phyloP scores from a whole-genome alignment of 1,284 basidiomycete genomes.

The Leccinum subrobustum region DNA sequence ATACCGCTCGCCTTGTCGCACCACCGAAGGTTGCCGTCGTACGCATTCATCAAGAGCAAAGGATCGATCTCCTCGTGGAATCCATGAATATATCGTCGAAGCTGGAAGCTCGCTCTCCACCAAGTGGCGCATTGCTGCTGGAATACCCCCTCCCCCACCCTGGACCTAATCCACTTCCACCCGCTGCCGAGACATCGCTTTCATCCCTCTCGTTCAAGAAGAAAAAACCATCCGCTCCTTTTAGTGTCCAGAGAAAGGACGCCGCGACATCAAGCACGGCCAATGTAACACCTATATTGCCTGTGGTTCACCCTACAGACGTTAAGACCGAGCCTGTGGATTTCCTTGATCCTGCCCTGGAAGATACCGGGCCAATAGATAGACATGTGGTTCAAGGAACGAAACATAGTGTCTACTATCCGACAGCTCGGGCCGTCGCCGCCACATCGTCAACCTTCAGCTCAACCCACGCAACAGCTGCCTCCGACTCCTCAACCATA shows the following conservation, averaged over 20 bases:
- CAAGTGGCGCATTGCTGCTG: slow-evolving; percentile 46
- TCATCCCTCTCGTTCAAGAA: slow-evolving; percentile 46
- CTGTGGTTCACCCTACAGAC: too few species aligned
- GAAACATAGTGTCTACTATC: too few species aligned
- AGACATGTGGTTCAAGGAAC: too few species aligned
- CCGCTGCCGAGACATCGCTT: slow-evolving; percentile 26
- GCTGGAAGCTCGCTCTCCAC: slow-evolving; percentile 42
- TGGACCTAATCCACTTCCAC: slow-evolving; percentile 30
- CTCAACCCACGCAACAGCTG: too few species aligned
- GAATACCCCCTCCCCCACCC: slow-evolving; percentile 32
- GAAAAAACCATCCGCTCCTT: slow-evolving; percentile 22
- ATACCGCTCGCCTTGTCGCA: slow-evolving; percentile 4
- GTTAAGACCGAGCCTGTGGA: too few species aligned
- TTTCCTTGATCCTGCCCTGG: too few species aligned
- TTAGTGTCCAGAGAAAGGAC: slow-evolving; percentile 14
- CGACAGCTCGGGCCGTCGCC: too few species aligned
- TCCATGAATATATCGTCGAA: slow-evolving; percentile 25
- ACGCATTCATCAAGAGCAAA: slow-evolving; percentile 35
- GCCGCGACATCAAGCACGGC: background rate
- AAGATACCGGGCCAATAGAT: too few species aligned
- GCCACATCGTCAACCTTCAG: too few species aligned
- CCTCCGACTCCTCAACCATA: too few species aligned
- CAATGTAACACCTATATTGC: too few species aligned
- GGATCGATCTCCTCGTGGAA: slow-evolving; percentile 30
- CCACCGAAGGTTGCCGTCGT: slow-evolving; percentile 17